Evolutionary conservation across 75 land plant species (phyloP).

Genomic region (Azolla pinnata): DNA sequence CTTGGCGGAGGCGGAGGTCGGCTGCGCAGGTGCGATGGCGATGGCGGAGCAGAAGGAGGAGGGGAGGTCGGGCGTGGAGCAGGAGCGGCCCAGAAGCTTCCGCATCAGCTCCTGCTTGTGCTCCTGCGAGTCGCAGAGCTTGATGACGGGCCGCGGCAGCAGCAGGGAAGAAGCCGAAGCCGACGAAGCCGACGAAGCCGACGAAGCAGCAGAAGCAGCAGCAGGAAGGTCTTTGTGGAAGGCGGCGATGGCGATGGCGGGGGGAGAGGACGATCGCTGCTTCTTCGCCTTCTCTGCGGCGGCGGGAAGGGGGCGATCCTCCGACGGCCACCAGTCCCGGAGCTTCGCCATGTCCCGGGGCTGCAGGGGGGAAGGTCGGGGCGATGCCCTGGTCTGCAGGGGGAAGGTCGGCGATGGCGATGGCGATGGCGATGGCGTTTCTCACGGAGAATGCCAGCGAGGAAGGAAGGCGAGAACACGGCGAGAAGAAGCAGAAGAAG

Average conservation of each 20-base stretch:
- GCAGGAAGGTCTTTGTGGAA: background rate
- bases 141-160: background rate
- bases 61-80: slow-evolving; percentile 1
- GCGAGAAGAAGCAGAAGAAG: too few relatives aligned
- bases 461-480: too few relatives aligned
- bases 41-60: background rate
- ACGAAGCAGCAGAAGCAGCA: background rate
- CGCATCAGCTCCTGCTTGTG: slow-evolving; percentile 6
- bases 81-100: slow-evolving; percentile 1
- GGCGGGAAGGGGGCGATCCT: background rate
- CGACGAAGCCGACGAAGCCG: background rate
- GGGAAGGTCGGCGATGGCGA: too few relatives aligned
- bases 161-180: background rate
- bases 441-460: too few relatives aligned
- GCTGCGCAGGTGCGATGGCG: background rate
- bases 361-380: too few relatives aligned
- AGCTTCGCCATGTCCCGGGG: slow-evolving; percentile 3
- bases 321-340: slow-evolving; percentile 8
- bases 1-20: background rate
- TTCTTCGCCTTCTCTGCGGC: background rate
- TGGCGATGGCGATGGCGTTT: too few relatives aligned
- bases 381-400: too few relatives aligned
- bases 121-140: background rate
- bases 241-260: background rate
- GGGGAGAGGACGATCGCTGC: background rate